phyloP scores from a whole-genome alignment of 2,329 filamentous ascomycete species.

The Fonsecaea erecta region DNA sequence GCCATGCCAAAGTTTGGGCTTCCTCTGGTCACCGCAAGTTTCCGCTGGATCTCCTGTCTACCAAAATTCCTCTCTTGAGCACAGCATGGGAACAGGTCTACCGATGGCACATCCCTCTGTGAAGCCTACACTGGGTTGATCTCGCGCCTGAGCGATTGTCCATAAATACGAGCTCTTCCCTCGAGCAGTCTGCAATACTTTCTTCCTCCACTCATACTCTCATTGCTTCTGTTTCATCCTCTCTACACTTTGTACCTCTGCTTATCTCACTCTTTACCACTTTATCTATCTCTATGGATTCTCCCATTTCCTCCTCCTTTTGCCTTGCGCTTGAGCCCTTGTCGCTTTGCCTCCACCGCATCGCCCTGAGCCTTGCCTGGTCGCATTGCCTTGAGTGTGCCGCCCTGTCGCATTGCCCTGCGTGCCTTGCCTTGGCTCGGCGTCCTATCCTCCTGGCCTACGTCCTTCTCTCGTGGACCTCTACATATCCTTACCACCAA shows the following conservation, averaged over 20 bases:
- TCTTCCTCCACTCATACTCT: not conserved
- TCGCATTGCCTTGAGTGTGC: no score
- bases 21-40: not conserved
- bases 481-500: slow-evolving; percentile 1
- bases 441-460: not conserved
- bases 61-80: not conserved
- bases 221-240: not conserved
- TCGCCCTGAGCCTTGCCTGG: not conserved
- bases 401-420: no score
- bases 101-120: not conserved
- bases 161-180: slow-evolving; percentile 14
- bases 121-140: not conserved
- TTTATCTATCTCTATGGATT: not conserved
- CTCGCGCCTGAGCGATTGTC: slow-evolving; percentile 39
- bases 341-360: not conserved
- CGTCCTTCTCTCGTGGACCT: not conserved
- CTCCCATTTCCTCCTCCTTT: not conserved
- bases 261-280: not conserved
- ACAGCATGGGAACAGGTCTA: not conserved
- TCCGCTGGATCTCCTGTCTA: not conserved
- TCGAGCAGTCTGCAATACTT: not conserved
- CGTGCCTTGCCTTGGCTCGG: no score
- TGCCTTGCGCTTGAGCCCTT: not conserved
- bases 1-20: not conserved
- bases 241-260: not conserved